Conservation (phyloP, 1,284 basidiomycete genomes). For the Malassezia restricta region DNA sequence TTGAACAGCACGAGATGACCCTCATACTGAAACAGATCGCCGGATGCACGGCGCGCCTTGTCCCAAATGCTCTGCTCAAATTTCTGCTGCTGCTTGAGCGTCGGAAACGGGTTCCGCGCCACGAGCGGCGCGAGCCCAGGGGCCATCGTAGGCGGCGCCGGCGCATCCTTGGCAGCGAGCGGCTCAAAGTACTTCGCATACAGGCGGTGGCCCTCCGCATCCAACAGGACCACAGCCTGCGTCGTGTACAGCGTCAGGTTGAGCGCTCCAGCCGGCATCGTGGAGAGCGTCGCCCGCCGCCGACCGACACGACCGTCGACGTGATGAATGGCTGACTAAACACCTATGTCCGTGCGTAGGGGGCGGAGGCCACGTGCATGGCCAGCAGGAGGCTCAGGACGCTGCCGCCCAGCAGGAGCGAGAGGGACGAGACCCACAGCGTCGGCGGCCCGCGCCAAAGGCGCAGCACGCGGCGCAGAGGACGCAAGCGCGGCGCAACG, state of each 20-base stretch:
- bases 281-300: neutral
- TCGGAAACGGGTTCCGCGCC: constrained; percentile 54
- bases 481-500: neutral
- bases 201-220: constrained; percentile 84
- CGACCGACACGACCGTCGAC: neutral
- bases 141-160: constrained; percentile 2
- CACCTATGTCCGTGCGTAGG: no score
- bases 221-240: constrained; percentile 65
- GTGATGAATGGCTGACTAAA: neutral
- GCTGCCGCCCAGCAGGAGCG: constrained; percentile 10
- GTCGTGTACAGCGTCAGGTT: constrained; percentile 45
- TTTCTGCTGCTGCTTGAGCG: constrained; percentile 79
- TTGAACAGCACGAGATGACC: constrained; percentile 83
- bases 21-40: constrained; percentile 84
- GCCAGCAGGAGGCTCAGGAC: constrained; percentile 8
- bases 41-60: constrained; percentile 52
- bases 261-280: constrained; percentile 4
- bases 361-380: neutral
- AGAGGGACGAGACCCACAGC: constrained; percentile 1
- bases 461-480: neutral
- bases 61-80: constrained; percentile 92
- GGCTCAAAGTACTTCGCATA: constrained; percentile 87
- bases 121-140: constrained; percentile 21
- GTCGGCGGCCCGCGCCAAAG: neutral
- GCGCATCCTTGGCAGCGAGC: constrained; percentile 51